Conservation (phyloP, 176 grass and related monocot species). For the Neostapfia colusana region DNA sequence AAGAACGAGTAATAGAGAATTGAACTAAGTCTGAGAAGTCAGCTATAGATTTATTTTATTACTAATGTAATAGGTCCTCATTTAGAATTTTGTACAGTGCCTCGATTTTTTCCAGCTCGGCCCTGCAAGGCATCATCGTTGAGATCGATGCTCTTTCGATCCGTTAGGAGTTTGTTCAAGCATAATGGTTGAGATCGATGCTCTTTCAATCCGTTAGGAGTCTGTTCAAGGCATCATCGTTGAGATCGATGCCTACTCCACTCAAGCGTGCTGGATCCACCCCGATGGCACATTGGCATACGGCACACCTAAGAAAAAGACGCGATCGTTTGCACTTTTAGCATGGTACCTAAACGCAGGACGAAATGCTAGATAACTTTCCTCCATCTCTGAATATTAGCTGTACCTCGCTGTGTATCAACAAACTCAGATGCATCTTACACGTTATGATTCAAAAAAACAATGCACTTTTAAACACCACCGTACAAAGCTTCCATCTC, state of each 20-base stretch:
- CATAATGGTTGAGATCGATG: too few relatives aligned
- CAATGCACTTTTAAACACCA: neutral
- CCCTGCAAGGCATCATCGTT: too few relatives aligned
- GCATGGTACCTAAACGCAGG: neutral
- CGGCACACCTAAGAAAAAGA: neutral
- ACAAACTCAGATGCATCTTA: neutral
- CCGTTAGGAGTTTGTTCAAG: too few relatives aligned
- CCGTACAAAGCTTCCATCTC: neutral
- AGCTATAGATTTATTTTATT: too few relatives aligned
- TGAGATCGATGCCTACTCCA: neutral
- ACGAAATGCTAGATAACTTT: neutral
- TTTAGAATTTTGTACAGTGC: too few relatives aligned
- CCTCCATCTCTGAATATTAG: neutral
- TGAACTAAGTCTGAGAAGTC: too few relatives aligned
- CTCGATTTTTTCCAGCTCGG: too few relatives aligned
- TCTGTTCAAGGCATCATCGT: neutral
- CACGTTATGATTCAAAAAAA: conserved; percentile 6
- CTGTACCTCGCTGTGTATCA: neutral
- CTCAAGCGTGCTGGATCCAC: neutral
- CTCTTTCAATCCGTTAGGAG: neutral
- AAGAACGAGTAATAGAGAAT: too few relatives aligned
- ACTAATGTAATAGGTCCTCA: too few relatives aligned
- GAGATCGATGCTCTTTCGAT: too few relatives aligned
- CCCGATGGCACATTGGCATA: too few relatives aligned
- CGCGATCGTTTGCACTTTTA: neutral